These are phyloP conservation scores for Oidium heveae DNA, from an alignment of 2,329 filamentous ascomycete genomes.

Conservation along the genomic window DNA sequence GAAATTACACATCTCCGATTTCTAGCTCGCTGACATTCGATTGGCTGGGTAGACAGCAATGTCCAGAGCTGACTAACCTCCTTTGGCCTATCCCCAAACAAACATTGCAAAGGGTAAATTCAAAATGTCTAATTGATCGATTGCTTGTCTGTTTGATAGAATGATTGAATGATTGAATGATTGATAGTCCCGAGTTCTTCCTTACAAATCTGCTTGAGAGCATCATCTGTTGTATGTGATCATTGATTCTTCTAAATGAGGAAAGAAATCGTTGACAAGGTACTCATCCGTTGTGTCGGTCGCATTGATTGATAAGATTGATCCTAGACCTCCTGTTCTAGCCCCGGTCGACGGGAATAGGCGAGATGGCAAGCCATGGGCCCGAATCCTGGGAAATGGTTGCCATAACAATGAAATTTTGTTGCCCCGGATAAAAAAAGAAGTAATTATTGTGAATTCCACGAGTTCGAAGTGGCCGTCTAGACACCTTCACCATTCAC, in stretches of 20 bases:
- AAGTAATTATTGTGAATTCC: background rate
- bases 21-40: background rate
- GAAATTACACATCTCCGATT: background rate
- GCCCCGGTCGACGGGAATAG: background rate
- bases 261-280: background rate
- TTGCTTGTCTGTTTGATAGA: no score
- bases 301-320: background rate
- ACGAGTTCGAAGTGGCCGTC: background rate
- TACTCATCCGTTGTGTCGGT: background rate
- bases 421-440: background rate
- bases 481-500: background rate
- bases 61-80: background rate
- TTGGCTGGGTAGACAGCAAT: background rate
- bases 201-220: no score
- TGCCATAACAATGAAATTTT: slow-evolving; percentile 2
- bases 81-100: background rate
- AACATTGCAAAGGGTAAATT: background rate
- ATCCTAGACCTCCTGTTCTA: background rate
- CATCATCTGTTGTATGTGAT: background rate
- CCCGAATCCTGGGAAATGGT: background rate
- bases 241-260: background rate
- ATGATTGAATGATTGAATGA: no score
- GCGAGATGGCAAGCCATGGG: background rate
- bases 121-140: background rate
- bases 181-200: no score